These are phyloP conservation scores for Neurospora sp. DNA, from an alignment of 495 filamentous ascomycete genomes.

Conservation along the genomic window DNA sequence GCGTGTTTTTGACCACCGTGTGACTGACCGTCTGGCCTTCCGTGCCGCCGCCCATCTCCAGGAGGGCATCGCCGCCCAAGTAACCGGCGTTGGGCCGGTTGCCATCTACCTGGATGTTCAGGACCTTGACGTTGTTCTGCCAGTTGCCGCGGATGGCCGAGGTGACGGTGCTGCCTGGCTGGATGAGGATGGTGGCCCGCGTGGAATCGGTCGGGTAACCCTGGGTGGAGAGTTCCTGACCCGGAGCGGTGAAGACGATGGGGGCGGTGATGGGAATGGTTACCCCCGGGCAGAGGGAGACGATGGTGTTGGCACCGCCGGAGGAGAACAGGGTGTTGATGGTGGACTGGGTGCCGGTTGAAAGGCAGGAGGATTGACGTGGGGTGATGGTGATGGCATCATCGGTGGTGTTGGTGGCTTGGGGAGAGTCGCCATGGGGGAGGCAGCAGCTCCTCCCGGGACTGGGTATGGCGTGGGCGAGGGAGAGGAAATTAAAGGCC, in stretches of 20 bases:
- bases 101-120: conserved; percentile 9
- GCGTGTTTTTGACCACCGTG: conserved; percentile 3
- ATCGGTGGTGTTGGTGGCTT: background rate
- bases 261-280: conserved; percentile 3
- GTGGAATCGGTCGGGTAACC: conserved; percentile 12
- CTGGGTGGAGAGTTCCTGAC: conserved; percentile 10
- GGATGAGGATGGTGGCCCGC: conserved; percentile 6
- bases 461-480: background rate
- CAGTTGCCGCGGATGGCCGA: conserved; percentile 6
- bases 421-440: background rate
- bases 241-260: conserved; percentile 7
- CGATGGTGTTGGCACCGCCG: conserved; percentile 7
- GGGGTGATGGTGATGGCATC: background rate
- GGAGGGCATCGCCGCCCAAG: conserved; percentile 3
- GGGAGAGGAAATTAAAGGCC: background rate
- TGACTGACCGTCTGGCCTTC: conserved; percentile 5
- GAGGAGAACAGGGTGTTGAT: conserved; percentile 1
- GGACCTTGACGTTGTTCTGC: background rate
- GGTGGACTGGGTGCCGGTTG: conserved; percentile 2
- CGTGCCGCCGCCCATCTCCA: conserved; percentile 11
- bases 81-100: conserved; percentile 10
- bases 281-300: conserved; percentile 4
- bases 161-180: conserved; percentile 4
- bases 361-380: conserved; percentile 14
- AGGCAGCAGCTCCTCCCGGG: background rate